Evolutionary conservation across 1,284 basidiomycete genomes (phyloP).

Genomic region (Melanopsichium pennsylvanicum): DNA sequence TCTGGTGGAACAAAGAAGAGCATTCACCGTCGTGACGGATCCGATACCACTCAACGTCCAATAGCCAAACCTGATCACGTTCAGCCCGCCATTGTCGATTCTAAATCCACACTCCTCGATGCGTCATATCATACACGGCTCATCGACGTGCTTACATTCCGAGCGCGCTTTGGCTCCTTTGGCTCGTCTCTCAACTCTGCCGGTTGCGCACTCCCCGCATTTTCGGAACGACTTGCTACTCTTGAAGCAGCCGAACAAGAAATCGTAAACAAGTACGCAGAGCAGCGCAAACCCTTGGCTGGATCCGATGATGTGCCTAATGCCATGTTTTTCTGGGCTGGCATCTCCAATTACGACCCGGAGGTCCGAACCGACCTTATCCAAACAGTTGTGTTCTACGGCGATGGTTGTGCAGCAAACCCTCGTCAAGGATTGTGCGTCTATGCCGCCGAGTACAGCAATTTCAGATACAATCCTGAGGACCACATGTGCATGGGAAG

Average conservation of each 20-base stretch:
- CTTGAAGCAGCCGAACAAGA: constrained; percentile 19
- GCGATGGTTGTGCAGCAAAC: constrained; percentile 36
- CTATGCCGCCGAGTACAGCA: constrained; percentile 31
- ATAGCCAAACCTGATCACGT: too few species aligned
- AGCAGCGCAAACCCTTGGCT: constrained; percentile 12
- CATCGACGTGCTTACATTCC: constrained; percentile 40
- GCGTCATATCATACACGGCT: constrained; percentile 25
- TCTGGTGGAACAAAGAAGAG: too few species aligned
- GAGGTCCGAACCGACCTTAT: constrained; percentile 19
- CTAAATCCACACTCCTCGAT: constrained; percentile 11
- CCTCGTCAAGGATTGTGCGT: constrained; percentile 25
- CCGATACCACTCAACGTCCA: too few species aligned
- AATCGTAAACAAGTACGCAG: constrained; percentile 35
- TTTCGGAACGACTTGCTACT: constrained; percentile 17
- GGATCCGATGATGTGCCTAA: constrained; percentile 1
- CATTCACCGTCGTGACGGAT: too few species aligned
- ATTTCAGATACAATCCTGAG: constrained; percentile 22
- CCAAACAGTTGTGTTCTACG: constrained; percentile 42
- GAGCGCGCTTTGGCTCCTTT: constrained; percentile 28
- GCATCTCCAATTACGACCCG: constrained; percentile 36
- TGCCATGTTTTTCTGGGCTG: constrained; percentile 46
- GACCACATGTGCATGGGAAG: constrained; percentile 46
- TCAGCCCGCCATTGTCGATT: too few species aligned
- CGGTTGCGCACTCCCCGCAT: constrained; percentile 30
- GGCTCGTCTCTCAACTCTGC: constrained; percentile 29